Conservation (phyloP, 768 basidiomycete genomes). For the Lactarius vividus region DNA sequence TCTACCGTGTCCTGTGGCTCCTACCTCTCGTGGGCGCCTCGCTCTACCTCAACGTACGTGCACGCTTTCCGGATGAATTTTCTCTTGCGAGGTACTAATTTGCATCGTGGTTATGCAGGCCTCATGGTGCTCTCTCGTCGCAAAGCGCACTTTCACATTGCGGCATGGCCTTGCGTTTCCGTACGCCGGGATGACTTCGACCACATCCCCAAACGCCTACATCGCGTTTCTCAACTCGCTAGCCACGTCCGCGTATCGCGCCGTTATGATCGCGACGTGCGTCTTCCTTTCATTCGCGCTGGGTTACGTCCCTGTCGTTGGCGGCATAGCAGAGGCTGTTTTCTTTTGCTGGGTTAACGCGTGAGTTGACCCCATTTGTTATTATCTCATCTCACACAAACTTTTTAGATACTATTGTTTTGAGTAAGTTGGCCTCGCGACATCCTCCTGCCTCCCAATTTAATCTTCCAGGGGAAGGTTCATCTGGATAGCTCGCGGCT, state of each 20-base stretch:
- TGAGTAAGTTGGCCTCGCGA: slow-evolving; percentile 50
- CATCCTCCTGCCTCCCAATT: slow-evolving; percentile 2
- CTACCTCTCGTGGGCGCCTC: slow-evolving; percentile 72
- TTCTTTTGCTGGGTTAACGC: slow-evolving; percentile 87
- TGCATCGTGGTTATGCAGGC: slow-evolving; percentile 44
- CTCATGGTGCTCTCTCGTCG: slow-evolving; percentile 74
- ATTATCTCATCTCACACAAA: slow-evolving; percentile 7
- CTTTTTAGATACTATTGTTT: slow-evolving; percentile 79
- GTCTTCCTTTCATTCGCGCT: slow-evolving; percentile 65
- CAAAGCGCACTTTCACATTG: slow-evolving; percentile 69
- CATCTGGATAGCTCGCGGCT: slow-evolving; percentile 72
- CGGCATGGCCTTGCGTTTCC: slow-evolving; percentile 50
- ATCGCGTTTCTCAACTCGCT: slow-evolving; percentile 69
- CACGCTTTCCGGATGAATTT: neutral
- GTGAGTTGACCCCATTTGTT: slow-evolving; percentile 49
- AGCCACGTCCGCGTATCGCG: slow-evolving; percentile 78
- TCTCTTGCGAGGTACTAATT: neutral
- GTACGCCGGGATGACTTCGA: slow-evolving; percentile 44
- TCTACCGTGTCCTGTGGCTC: slow-evolving; percentile 77
- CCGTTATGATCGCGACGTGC: slow-evolving; percentile 79
- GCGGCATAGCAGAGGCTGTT: slow-evolving; percentile 56
- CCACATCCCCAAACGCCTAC: slow-evolving; percentile 56
- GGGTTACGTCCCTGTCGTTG: slow-evolving; percentile 60
- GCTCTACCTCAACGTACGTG: slow-evolving; percentile 77
- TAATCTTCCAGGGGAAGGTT: slow-evolving; percentile 45